Evolutionary conservation across 2,329 filamentous ascomycete genomes (phyloP), one percentile per base, ranked within the genome.

Genomic region (Phoma herbarum): DNA sequence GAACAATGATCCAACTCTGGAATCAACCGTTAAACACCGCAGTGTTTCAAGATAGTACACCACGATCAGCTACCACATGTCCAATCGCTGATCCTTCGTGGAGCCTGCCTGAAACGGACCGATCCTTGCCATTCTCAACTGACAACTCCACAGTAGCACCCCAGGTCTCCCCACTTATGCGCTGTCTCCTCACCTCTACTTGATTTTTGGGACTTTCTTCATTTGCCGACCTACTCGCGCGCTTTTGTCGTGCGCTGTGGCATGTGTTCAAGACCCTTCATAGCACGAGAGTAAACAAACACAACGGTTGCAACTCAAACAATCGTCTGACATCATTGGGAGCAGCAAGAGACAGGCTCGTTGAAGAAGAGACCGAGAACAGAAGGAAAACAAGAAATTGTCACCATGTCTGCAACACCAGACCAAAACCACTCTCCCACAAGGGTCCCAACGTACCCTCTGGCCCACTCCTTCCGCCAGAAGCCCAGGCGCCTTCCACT

Each of bases 401-500:
- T 45, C 44, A 46, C 1, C 44, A 59, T 59, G 56, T 59, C 56
- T 2, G 16, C 50, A 20, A 49, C 56, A 11, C 50, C 50, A 16
- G 56, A 59, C 20, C 29, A 50, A 20, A 46, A 22, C 25, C 45
- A 31, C 2, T 45, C 49, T 3, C 44, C 49, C 1, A 41, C 56
- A 16, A 33, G 56, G n/a, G 46, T 53, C 41, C 75, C 79, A 16
- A 82, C 79, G 3, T 81, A 80, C 62, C 80, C 81, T 2, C 73
- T 80, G 39, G 80, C 80, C 47, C 73, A 82, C 61, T 75, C 77
- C 16, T 73, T 75, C 35, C 78, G 81, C 60, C 77, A 75, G 45
- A 83, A 83, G 67, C 81, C 81, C 25, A 74, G 79, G 4, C 85
- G 87, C 75, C 84, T 86, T 80, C 87, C 87, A 16, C 79, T 89